Conservation (phyloP, 2,329 filamentous ascomycete species). For the Fusarium cicatricum region DNA sequence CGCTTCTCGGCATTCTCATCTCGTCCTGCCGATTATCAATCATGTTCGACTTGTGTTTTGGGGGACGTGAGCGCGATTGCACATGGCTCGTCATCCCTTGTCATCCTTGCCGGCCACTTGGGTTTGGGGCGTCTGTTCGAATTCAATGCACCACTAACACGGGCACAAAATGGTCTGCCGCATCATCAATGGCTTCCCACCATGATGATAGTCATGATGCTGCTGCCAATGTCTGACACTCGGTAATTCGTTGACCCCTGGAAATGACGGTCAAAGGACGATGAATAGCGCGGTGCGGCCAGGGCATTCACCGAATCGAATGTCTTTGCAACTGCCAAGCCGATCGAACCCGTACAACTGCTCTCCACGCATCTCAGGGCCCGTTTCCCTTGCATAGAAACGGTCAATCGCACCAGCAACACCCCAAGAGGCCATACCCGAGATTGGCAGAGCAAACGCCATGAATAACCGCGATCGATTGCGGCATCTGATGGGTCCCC, state of each 20-base stretch:
- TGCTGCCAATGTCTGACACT: not conserved
- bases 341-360: not conserved
- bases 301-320: not conserved
- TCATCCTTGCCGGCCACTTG: slow-evolving; percentile 9
- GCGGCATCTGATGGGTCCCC: slow-evolving; percentile 13
- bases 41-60: not conserved
- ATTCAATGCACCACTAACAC: not conserved
- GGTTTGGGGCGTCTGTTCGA: slow-evolving; percentile 3
- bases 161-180: no score
- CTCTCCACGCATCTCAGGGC: not conserved
- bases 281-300: slow-evolving; percentile 4
- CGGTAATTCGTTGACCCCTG: slow-evolving; percentile 7
- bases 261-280: slow-evolving; percentile 9
- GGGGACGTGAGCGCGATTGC: not conserved
- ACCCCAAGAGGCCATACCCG: not conserved
- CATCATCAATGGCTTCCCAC: not conserved
- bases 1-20: slow-evolving; percentile 1
- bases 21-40: not conserved
- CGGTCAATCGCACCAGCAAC: not conserved
- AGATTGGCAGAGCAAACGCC: slow-evolving; percentile 3
- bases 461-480: slow-evolving; percentile 29
- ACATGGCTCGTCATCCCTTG: not conserved
- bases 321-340: not conserved
- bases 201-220: not conserved
- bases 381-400: not conserved